phyloP scores from a whole-genome alignment of 1,284 basidiomycete genomes.

The Amylostereum chailletii region DNA sequence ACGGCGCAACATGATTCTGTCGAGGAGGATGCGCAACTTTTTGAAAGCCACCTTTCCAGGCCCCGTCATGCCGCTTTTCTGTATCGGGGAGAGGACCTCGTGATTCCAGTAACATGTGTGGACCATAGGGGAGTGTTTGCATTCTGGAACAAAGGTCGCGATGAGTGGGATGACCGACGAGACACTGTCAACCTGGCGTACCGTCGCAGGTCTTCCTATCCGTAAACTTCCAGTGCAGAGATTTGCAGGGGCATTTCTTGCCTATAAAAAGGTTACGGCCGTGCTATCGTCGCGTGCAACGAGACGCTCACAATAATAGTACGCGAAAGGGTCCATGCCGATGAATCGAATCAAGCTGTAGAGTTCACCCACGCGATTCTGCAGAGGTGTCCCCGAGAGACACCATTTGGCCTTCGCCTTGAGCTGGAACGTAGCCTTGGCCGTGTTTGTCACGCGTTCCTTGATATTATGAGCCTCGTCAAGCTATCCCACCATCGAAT shows the following conservation, averaged over 20 bases:
- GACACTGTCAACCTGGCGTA: conserved; percentile 21
- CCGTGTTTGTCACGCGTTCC: conserved; percentile 91
- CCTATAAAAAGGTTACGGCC: conserved; percentile 31
- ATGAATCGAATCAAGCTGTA: conserved; percentile 94
- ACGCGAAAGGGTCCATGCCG: conserved; percentile 86
- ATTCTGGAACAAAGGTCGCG: conserved; percentile 37
- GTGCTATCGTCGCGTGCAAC: conserved; percentile 13
- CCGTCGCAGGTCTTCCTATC: conserved; percentile 82
- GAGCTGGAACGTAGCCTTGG: conserved; percentile 91
- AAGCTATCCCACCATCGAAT: conserved; percentile 38
- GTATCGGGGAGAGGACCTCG: conserved; percentile 91
- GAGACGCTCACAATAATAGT: conserved; percentile 76
- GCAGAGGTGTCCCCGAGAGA: conserved; percentile 94
- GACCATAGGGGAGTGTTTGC: conserved; percentile 88
- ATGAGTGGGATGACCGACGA: neutral
- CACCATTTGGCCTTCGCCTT: conserved; percentile 87
- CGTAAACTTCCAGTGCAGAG: conserved; percentile 84
- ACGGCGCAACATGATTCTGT: conserved; percentile 93
- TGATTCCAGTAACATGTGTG: conserved; percentile 88
- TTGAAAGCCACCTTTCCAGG: conserved; percentile 80
- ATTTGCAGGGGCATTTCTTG: conserved; percentile 81
- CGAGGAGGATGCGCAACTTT: conserved; percentile 83
- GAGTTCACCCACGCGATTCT: conserved; percentile 95
- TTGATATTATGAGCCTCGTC: conserved; percentile 99
- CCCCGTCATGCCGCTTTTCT: conserved; percentile 70